Conservation (phyloP, 192 early-diverging fungal genomes). For the Coemansia sp. region DNA sequence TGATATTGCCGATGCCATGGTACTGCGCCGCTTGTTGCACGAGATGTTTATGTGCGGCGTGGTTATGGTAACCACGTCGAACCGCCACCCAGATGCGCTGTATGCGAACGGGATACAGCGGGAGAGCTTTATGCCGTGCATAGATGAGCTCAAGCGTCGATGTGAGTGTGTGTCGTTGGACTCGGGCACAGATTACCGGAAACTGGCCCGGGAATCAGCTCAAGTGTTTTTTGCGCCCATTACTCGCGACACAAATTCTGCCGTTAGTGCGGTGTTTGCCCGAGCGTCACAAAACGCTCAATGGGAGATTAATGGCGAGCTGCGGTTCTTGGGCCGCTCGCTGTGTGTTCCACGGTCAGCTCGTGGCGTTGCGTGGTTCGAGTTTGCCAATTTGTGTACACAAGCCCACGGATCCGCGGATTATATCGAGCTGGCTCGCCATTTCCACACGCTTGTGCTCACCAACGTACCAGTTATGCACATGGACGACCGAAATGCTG, state of each 20-base stretch:
- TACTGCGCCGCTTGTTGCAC: conserved; percentile 75
- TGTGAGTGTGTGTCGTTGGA: conserved; percentile 81
- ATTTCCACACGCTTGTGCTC: conserved; percentile 75
- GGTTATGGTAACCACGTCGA: conserved; percentile 89
- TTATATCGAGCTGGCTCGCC: conserved; percentile 79
- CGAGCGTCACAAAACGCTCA: conserved; percentile 30
- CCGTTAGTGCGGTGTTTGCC: conserved; percentile 39
- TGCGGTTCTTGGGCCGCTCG: conserved; percentile 76
- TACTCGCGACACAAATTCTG: conserved; percentile 32
- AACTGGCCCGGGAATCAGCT: conserved; percentile 57
- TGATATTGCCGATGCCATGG: conserved; percentile 97
- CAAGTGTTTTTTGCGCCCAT: conserved; percentile 73
- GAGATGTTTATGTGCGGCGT: conserved; percentile 84
- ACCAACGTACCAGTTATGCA: conserved; percentile 73
- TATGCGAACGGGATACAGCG: conserved; percentile 98
- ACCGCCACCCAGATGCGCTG: conserved; percentile 87
- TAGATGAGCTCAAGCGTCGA: conserved; percentile 76
- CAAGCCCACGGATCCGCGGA: conserved; percentile 79
- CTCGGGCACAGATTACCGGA: conserved; percentile 93
- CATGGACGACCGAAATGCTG: conserved; percentile 74
- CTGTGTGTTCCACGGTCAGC: conserved; percentile 66
- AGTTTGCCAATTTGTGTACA: conserved; percentile 79
- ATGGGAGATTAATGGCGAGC: conserved; percentile 8
- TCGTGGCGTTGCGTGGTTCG: conserved; percentile 68
- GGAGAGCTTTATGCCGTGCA: conserved; percentile 87